Conservation (phyloP, 192 early-diverging fungal genomes). For the Diversispora eburnea region DNA sequence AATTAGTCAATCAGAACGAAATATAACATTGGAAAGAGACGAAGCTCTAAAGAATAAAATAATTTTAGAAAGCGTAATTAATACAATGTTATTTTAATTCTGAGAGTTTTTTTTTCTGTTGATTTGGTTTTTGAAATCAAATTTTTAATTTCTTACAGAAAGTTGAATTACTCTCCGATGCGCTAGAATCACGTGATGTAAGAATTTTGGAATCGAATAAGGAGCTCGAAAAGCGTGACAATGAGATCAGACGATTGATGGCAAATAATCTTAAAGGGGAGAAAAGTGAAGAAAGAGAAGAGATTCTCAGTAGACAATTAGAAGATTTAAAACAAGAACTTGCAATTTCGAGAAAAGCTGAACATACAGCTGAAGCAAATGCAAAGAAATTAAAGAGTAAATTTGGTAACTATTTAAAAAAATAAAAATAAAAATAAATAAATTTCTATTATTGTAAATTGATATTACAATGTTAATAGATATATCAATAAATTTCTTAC, state of each 20-base stretch:
- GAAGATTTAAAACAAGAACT: constrained; percentile 47
- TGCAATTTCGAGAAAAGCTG: constrained; percentile 33
- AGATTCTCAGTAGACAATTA: constrained; percentile 38
- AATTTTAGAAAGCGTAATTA: constrained; percentile 25
- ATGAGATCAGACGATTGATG: constrained; percentile 28
- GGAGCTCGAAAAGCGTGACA: constrained; percentile 32
- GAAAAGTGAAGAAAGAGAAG: constrained; percentile 34
- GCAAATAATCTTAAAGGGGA: constrained; percentile 32
- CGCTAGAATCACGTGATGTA: constrained; percentile 28
- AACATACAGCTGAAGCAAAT: constrained; percentile 36
- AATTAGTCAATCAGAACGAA: background rate
- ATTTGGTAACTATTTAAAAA: constrained; percentile 35
- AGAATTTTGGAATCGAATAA: constrained; percentile 25
- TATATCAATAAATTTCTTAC: background rate
- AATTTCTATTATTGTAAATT: background rate
- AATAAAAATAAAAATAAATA: background rate
- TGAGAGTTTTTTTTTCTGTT: background rate
- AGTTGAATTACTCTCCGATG: constrained; percentile 1
- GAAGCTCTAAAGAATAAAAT: constrained; percentile 12
- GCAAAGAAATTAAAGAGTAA: constrained; percentile 39
- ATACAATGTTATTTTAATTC: background rate
- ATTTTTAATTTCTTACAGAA: constrained; percentile 4
- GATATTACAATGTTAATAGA: background rate
- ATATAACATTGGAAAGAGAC: constrained; percentile 10
- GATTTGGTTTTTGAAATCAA: background rate